Evolutionary conservation across 2,329 filamentous ascomycete genomes (phyloP).

Genomic region (Herpomyces periplanetae): DNA sequence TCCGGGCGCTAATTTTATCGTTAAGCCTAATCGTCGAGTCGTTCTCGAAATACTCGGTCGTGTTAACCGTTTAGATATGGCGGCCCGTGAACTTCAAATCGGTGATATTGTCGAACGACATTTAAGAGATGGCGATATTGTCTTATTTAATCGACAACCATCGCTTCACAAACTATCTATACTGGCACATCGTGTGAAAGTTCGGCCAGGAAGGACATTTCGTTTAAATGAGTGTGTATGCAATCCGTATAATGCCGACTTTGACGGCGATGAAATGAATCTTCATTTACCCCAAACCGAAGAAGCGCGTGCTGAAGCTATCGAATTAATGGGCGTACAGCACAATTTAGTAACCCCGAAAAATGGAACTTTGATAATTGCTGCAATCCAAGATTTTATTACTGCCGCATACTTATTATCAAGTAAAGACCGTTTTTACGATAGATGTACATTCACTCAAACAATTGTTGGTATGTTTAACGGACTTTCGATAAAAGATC

Average conservation of each 20-base stretch:
- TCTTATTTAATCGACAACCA: constrained; percentile 87
- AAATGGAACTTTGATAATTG: constrained; percentile 90
- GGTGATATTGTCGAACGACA: constrained; percentile 81
- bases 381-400: constrained; percentile 97
- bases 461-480: constrained; percentile 83
- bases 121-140: constrained; percentile 72
- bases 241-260: constrained; percentile 92
- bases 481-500: constrained; percentile 14
- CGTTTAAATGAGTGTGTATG: constrained; percentile 92
- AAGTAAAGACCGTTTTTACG: constrained; percentile 69
- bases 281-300: constrained; percentile 89
- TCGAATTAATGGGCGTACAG: constrained; percentile 88
- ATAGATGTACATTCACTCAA: constrained; percentile 52
- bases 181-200: constrained; percentile 69
- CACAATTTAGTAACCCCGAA: constrained; percentile 83
- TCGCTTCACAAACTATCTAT: constrained; percentile 96
- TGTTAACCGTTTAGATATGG: constrained; percentile 19
- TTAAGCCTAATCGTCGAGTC: constrained; percentile 29
- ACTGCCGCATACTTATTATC: constrained; percentile 69
- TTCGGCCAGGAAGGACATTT: constrained; percentile 80
- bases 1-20: constrained; percentile 51
- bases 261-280: constrained; percentile 97
- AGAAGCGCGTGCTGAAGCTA: constrained; percentile 73
- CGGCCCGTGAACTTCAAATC: constrained; percentile 31
- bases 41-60: constrained; percentile 17